phyloP scores from a whole-genome alignment of 2,329 filamentous ascomycete genomes.

The Sordariomycetes sp. region DNA sequence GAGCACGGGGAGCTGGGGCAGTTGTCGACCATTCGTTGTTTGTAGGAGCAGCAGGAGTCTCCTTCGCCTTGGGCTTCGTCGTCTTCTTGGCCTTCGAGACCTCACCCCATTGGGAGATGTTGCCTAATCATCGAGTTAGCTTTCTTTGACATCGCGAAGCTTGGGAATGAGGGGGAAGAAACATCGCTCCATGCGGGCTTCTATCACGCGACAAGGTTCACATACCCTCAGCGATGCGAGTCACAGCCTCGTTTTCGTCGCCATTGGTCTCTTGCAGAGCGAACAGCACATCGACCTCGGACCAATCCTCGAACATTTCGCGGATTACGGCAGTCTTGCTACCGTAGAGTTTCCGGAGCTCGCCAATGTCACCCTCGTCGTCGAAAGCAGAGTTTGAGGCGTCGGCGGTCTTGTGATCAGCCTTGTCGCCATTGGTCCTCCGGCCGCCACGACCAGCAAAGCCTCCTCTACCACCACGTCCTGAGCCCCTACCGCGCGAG shows the following conservation, averaged over 20 bases:
- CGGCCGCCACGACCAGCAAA: constrained; percentile 66
- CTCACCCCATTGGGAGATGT: constrained; percentile 76
- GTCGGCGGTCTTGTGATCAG: constrained; percentile 41
- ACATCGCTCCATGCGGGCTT: not conserved
- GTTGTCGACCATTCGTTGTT: constrained; percentile 36
- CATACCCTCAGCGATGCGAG: constrained; percentile 71
- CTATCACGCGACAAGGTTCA: constrained; percentile 4
- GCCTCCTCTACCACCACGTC: constrained; percentile 75
- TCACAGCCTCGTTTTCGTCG: constrained; percentile 65
- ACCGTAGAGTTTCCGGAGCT: constrained; percentile 85
- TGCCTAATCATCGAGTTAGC: constrained; percentile 37
- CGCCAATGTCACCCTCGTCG: constrained; percentile 84
- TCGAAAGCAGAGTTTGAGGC: constrained; percentile 51
- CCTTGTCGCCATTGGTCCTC: constrained; percentile 65
- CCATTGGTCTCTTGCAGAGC: constrained; percentile 83
- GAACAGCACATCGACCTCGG: constrained; percentile 87
- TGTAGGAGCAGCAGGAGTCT: constrained; percentile 39
- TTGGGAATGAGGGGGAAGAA: not conserved
- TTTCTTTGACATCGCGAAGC: not conserved
- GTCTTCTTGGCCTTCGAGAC: constrained; percentile 76
- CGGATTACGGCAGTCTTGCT: constrained; percentile 72
- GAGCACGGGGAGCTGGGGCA: constrained; percentile 35
- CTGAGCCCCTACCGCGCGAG: constrained; percentile 81
- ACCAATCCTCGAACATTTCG: constrained; percentile 94
- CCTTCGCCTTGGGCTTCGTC: constrained; percentile 60